Base-by-base conservation (phyloP, 768 basidiomycete species). In the Lactarius hatsudake region DNA sequence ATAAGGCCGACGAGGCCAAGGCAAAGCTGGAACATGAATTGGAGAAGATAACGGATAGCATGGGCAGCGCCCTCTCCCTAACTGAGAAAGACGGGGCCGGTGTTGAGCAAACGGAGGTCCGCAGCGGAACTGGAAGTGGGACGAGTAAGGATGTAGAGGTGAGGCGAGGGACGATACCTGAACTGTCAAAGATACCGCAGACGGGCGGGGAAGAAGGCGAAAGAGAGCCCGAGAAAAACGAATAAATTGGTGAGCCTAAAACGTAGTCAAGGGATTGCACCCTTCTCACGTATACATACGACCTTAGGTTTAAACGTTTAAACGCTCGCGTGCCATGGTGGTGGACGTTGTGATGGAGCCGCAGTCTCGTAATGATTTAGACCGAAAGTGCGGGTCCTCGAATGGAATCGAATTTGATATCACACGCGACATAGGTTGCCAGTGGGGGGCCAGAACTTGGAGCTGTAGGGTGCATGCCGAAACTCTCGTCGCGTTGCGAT, bases 1-100 rank as follows among this genome's bases (percentile, higher is more conserved):
- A 60, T 0, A 20, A 26, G 6, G 40, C 23, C 5, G 42, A 55
- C 23, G 42, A 40, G 28, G 23, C 23, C 20, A 28, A 57, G 36
- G 30, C 23, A 23, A 28, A 61, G 20, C 34, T 68, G 8, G 67
- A 59, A n/a, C 53, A n/a, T 28, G 67, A 68, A 36, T 30, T 68
- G 34, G 62, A 59, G 54, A 64, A 68, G 43, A 45, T 68, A 38
- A 23, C 34, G 30, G 58, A 68, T 26, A 38, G 23, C 26, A 54
- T 68, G 40, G 59, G 34, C 28, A 57, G 42, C 5, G 34, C 53
- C n/a, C 62, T 68, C 28, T 48, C 63, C 26, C 6, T 68, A 6
- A 64, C 63, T 4, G 63, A 68, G 28, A 61, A 13, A n/a, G 59
- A 64, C 34, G 54, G 53, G 20, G 20, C 53, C 12, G 26, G 23